phyloP scores from a whole-genome alignment of 2,329 filamentous ascomycete species.

The Didymella exigua region DNA sequence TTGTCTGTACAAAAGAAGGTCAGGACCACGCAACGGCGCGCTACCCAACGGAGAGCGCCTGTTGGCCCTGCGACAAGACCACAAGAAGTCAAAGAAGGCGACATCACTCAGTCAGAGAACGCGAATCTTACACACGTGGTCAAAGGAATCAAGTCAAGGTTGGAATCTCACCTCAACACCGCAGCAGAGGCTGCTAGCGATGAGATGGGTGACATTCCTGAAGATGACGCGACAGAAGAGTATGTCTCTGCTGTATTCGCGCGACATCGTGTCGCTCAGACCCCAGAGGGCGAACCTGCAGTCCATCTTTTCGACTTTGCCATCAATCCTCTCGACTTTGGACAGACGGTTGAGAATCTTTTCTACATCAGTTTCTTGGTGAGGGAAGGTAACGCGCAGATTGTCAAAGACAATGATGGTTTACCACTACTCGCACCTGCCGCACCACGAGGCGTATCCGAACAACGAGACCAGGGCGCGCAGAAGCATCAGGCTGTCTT shows the following conservation, averaged over 20 bases:
- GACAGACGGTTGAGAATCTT: conserved; percentile 93
- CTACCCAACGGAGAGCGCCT: conserved; percentile 70
- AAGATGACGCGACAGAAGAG: conserved; percentile 42
- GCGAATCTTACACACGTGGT: conserved; percentile 81
- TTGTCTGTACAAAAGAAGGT: conserved; percentile 86
- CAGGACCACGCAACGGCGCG: conserved; percentile 70
- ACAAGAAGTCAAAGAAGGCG: conserved; percentile 74
- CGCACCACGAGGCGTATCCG: conserved; percentile 56
- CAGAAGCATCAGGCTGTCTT: conserved; percentile 80
- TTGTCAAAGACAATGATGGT: conserved; percentile 74
- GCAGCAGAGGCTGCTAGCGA: conserved; percentile 52
- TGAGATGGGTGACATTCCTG: conserved; percentile 28
- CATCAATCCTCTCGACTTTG: conserved; percentile 87
- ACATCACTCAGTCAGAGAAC: conserved; percentile 76
- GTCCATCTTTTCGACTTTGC: conserved; percentile 85
- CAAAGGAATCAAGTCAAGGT: conserved; percentile 69
- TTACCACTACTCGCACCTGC: conserved; percentile 71
- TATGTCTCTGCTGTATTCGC: conserved; percentile 62
- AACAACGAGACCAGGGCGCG: conserved; percentile 61
- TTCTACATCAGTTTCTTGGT: conserved; percentile 97
- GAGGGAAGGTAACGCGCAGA: conserved; percentile 76
- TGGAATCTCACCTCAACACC: conserved; percentile 53
- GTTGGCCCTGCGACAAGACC: conserved; percentile 73
- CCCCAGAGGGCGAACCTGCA: conserved; percentile 61
- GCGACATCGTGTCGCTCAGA: conserved; percentile 64